A percentile compares a stretch with the other conserved stretches of the same genome.
Conservation (phyloP, 2,329 filamentous ascomycete species). For the Exophiala dermatitidis region DNA sequence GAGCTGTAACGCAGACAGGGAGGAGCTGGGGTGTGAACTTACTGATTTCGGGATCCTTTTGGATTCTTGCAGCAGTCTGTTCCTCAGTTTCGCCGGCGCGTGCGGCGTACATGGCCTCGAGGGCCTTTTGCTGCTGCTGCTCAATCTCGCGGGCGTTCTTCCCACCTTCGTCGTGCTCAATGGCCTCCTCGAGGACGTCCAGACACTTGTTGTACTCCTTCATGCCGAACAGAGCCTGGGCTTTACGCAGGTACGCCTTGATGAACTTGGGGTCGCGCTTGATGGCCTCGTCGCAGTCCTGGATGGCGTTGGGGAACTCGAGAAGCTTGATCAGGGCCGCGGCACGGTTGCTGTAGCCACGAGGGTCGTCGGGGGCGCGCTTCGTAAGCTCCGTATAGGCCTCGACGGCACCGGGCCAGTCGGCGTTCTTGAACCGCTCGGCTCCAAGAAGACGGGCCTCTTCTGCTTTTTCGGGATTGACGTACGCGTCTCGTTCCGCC, state of each 20-base stretch:
- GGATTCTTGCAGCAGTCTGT: constrained; percentile 84
- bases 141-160: constrained; percentile 90
- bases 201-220: constrained; percentile 94
- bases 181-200: constrained; percentile 78
- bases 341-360: constrained; percentile 94
- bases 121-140: constrained; percentile 85
- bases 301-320: constrained; percentile 85
- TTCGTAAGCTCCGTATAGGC: constrained; percentile 97
- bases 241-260: constrained; percentile 92
- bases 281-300: constrained; percentile 87
- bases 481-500: constrained; percentile 67
- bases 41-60: constrained; percentile 84
- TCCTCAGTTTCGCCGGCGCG: constrained; percentile 94
- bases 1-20: background rate
- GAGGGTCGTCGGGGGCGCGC: constrained; percentile 82
- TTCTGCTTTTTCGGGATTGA: constrained; percentile 87
- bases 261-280: constrained; percentile 88
- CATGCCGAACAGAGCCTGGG: constrained; percentile 93
- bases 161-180: constrained; percentile 65
- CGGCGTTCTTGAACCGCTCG: constrained; percentile 90
- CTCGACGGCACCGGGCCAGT: constrained; percentile 91
- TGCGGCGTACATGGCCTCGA: constrained; percentile 80
- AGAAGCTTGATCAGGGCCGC: constrained; percentile 96
- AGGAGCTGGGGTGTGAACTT: constrained; percentile 3
- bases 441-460: constrained; percentile 92